Percentiles rank a stretch among this genome's conserved stretches.
phyloP scores from a whole-genome alignment of 805 yeast genomes.

The Starmerella ratchasimensis region DNA sequence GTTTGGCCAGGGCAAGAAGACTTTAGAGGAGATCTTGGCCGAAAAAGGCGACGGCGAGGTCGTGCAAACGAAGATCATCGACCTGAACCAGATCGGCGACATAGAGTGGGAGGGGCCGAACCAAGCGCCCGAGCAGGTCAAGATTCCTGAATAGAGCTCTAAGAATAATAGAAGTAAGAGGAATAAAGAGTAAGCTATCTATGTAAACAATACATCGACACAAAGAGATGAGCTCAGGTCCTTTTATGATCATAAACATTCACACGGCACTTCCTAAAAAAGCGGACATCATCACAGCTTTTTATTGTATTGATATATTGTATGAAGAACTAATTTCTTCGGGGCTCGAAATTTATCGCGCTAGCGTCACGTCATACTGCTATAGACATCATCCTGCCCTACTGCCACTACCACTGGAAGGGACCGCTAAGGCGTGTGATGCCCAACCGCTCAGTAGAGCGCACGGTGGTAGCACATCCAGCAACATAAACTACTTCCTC shows the following conservation, averaged over 20 bases:
- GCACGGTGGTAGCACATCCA: neutral
- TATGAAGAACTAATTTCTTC: conserved; percentile 12
- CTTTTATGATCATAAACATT: conserved; percentile 22
- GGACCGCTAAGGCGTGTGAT: neutral
- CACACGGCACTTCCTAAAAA: conserved; percentile 28
- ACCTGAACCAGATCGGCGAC: conserved; percentile 30
- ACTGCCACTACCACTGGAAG: neutral
- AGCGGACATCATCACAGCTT: conserved; percentile 19
- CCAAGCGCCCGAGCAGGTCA: conserved; percentile 10
- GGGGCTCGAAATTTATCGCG: conserved; percentile 1
- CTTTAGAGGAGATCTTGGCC: conserved; percentile 63
- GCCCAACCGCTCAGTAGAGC: neutral
- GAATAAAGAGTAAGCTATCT: neutral
- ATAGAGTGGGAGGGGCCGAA: conserved; percentile 24
- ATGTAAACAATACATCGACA: neutral
- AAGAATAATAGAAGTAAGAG: neutral
- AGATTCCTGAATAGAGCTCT: conserved; percentile 1
- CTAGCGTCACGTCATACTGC: neutral
- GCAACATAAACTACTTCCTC: neutral
- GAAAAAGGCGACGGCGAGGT: conserved; percentile 55
- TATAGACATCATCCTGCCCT: neutral
- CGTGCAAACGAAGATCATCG: conserved; percentile 49
- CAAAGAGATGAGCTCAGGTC: conserved; percentile 19
- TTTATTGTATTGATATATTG: conserved; percentile 11
- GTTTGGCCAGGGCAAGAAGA: conserved; percentile 63